Base-by-base conservation (phyloP, 768 basidiomycete genomes). In the Naganishia onofrii region DNA sequence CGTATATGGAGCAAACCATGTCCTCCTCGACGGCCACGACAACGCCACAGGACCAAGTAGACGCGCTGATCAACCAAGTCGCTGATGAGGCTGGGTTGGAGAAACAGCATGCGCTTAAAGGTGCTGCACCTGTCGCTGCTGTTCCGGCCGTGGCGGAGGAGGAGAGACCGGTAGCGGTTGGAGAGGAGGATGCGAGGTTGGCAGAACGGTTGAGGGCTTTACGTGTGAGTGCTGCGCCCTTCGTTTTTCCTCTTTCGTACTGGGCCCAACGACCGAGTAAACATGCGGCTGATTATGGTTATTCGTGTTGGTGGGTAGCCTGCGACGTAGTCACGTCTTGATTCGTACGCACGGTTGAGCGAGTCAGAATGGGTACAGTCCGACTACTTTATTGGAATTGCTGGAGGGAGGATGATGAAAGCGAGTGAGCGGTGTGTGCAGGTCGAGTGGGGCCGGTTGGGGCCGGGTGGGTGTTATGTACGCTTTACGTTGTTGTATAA, bases 1-100 rank as follows among this genome's bases (percentile, higher is more conserved):
- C 89, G 6, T 94, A 95, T 82, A 95, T 99, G 93, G 96, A 98
- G 78, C 91, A 93, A 70, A 89, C 93, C 46, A 97, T 99, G 90
- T 88, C 88, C 12, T 87, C 90, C 67, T 92, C 94, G 28, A 95
- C 92, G 2, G 96, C 94, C 23, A 86, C 90, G 48, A 89, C 92
- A 15, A 94, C 92, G 6, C 96, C 96, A 0, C 93, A 97, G 81
- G 96, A 99, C 82, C 94, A 99, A 80, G 90, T 99, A 78, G 96
- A 99, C 79, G 83, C 85, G 32, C 87, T 98, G 28, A 85, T 99
- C 84, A 87, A 89, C 68, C 92, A 94, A 82, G 93, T 92, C 26
- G 96, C 96, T 4, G 96, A 98, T 78, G 95, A 99, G 81, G 93
- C 93, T 28, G 90, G 97, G 73, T 90, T 99, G 70, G 93, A 99